Conservation (phyloP, 78 protist species). For the slime mould (Dictyostelium discoideum) region DNA sequence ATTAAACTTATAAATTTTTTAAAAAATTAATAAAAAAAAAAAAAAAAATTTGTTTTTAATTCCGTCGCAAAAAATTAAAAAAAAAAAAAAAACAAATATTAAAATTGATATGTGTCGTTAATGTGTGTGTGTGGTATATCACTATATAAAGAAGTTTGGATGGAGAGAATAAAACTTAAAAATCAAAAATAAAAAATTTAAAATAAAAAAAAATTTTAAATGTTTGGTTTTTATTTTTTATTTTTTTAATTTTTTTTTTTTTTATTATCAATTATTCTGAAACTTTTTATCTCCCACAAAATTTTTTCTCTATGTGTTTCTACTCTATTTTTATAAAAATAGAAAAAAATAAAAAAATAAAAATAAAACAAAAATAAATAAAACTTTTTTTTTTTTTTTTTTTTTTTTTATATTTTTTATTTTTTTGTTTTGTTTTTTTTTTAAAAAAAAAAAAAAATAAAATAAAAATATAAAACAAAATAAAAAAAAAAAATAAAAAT, state of each 20-base stretch:
- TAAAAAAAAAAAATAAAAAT: too few species aligned
- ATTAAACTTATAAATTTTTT: too few species aligned
- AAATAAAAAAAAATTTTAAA: too few species aligned
- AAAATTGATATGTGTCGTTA: neutral
- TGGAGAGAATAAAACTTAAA: too few species aligned
- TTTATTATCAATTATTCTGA: neutral
- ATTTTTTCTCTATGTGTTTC: neutral
- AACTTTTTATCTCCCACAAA: neutral
- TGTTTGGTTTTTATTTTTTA: too few species aligned
- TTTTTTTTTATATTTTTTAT: neutral
- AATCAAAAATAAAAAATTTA: too few species aligned
- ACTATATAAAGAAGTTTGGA: neutral
- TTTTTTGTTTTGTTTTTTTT: neutral
- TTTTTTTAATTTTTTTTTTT: too few species aligned
- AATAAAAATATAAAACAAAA: neutral
- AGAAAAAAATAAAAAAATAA: neutral
- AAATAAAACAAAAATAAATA: too few species aligned
- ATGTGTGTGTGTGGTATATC: neutral
- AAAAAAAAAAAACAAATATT: too few species aligned
- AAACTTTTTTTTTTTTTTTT: too few species aligned
- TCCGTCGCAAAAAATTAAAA: neutral
- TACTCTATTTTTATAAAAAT: neutral
- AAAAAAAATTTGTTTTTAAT: neutral
- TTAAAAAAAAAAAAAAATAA: constrained; percentile 3
- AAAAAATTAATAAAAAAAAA: too few species aligned